phyloP scores from a whole-genome alignment of 179 eudicot species.

The Amaranthus tricolor region DNA sequence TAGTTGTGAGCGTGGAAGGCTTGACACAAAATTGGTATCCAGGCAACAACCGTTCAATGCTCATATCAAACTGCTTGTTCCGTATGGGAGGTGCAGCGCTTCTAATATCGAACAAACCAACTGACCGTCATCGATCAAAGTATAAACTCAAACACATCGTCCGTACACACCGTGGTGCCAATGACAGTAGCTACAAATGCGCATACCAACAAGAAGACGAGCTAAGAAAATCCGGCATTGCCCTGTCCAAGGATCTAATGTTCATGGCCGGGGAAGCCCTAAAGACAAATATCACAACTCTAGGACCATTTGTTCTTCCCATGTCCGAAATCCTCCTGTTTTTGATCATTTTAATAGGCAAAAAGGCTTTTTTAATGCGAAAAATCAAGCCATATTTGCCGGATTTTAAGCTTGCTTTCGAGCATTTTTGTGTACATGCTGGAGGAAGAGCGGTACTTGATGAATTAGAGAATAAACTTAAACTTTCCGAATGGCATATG shows the following conservation, averaged over 20 bases:
- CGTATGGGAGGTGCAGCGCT: conserved; percentile 42
- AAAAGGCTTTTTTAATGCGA: conserved; percentile 16
- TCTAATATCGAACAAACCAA: conserved; percentile 24
- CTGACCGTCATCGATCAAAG: conserved; percentile 28
- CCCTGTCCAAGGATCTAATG: conserved; percentile 36
- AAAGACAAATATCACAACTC: conserved; percentile 33
- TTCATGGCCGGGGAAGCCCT: conserved; percentile 33
- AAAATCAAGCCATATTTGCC: conserved; percentile 34
- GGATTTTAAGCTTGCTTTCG: conserved; percentile 34
- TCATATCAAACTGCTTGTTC: conserved; percentile 34
- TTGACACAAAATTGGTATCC: conserved; percentile 38
- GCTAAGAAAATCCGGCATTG: conserved; percentile 10
- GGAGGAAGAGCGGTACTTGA: conserved; percentile 36
- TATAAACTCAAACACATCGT: conserved; percentile 32
- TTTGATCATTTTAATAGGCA: conserved; percentile 17
- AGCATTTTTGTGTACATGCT: conserved; percentile 40
- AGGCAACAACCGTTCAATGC: conserved; percentile 36
- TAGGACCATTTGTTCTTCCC: conserved; percentile 33
- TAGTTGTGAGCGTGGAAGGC: conserved; percentile 35
- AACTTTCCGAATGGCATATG: conserved; percentile 28
- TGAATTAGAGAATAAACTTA: conserved; percentile 28
- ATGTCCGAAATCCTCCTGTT: conserved; percentile 30
- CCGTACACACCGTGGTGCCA: conserved; percentile 35
- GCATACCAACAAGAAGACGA: conserved; percentile 36
- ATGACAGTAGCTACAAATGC: conserved; percentile 25